These are phyloP conservation scores for Petunia secreta DNA, from an alignment of 257 asterid species.

Conservation along the genomic window DNA sequence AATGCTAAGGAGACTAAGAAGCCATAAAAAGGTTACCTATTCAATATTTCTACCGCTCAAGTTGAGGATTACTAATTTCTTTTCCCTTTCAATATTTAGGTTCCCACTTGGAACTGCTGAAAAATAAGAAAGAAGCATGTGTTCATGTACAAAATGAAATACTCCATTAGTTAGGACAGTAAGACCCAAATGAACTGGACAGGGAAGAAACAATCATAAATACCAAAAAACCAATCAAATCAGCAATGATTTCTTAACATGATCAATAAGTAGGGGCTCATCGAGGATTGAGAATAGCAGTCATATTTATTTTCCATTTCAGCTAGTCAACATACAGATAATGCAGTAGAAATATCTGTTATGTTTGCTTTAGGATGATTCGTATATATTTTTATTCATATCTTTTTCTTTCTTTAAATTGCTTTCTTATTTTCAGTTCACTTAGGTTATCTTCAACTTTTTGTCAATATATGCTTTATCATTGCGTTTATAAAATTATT, in stretches of 20 bases:
- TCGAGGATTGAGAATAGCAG: slow-evolving; percentile 63
- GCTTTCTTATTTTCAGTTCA: no score
- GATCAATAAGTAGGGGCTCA: slow-evolving; percentile 60
- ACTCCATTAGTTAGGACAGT: slow-evolving; percentile 41
- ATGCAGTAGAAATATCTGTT: slow-evolving; percentile 38
- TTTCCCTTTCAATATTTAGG: slow-evolving; percentile 34
- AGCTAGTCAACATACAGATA: slow-evolving; percentile 50
- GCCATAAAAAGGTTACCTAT: no score
- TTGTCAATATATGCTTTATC: no score
- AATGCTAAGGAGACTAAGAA: no score
- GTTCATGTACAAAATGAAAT: slow-evolving; percentile 55
- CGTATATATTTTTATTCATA: no score
- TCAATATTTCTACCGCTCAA: not conserved
- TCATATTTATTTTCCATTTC: slow-evolving; percentile 46
- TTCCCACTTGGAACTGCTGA: slow-evolving; percentile 44
- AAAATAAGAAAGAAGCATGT: slow-evolving; percentile 51
- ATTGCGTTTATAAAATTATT: no score
- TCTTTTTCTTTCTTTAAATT: no score
- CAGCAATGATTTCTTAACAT: slow-evolving; percentile 44
- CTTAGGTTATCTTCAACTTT: no score
- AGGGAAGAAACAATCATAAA: slow-evolving; percentile 38
- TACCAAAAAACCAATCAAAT: slow-evolving; percentile 50
- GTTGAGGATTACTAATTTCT: not conserved
- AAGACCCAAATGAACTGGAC: slow-evolving; percentile 40
- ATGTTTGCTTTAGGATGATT: no score